Evolutionary conservation across 805 yeast species (phyloP), one percentile per base, ranked within the genome.

Genomic region (Schwanniomyces occidentalis): DNA sequence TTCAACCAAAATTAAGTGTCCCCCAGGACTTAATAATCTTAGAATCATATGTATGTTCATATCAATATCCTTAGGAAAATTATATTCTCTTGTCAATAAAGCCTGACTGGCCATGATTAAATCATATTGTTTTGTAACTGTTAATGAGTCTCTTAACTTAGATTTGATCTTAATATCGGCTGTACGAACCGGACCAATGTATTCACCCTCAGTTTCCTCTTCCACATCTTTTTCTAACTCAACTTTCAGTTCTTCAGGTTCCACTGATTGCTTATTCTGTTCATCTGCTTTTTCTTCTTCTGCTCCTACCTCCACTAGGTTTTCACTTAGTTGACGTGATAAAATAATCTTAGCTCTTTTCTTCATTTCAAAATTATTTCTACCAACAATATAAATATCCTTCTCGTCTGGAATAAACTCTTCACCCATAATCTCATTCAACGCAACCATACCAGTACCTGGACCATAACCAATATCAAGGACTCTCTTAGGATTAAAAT

Each of bases 381-480:
- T 60, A 1, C 96, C 93, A 13, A 81, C 66, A 12, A 90, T 73
- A 16, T 82, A 85, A 0, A 85, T 80, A 24, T 86, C 88, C 48
- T 86, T 86, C 9, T 65, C 63, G 13, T 62, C 63, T 0, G 95
- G 88, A 13, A 61, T 55, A 62, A 75, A 84, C 0, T 72, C 72
- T 2, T 71, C 71, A 0, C 85, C 89, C 79, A 87, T 77, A 1
- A 90, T 49, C 49, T 89, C 96, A 52, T 90, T 87, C 34, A 89
- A 65, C 0, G 95, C 98, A 10, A 90, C 62, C 68, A 93, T 79
- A 2, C 97, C 97, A 0, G 95, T 82, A 2, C 88, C 91, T 1
- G 99, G 98, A 0, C 99, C 98, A 52, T 73, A 80, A 0, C 96
- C 91, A 9, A 87, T 76, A 51, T 87, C 95, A 32, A 93, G 65